A percentile compares a stretch with the other conserved stretches of the same genome.
Conservation (phyloP, 2,329 filamentous ascomycete species). For the Hymenoscyphus albidus region DNA sequence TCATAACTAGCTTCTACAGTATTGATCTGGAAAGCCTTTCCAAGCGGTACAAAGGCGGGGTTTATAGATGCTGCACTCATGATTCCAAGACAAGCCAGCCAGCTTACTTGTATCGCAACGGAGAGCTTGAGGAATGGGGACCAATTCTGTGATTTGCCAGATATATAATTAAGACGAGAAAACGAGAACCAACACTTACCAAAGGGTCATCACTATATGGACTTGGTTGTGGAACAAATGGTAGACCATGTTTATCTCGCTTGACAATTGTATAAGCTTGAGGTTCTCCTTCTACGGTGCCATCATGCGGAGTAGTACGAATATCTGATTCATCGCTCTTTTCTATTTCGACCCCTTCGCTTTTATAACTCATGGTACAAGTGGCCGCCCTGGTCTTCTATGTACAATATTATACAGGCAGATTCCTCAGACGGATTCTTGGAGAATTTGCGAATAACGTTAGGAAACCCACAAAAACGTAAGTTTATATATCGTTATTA, state of each 20-base stretch:
- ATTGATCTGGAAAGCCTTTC: slow-evolving; percentile 26
- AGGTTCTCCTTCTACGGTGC: neutral
- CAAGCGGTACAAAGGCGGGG: slow-evolving; percentile 26
- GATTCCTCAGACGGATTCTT: no score
- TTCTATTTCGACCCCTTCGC: neutral
- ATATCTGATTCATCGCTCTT: neutral
- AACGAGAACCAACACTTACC: neutral
- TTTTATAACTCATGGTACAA: neutral
- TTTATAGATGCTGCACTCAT: slow-evolving; percentile 30
- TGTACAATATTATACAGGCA: no score
- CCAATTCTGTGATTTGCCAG: neutral
- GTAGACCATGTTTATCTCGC: neutral
- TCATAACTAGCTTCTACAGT: slow-evolving; percentile 25
- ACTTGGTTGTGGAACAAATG: neutral
- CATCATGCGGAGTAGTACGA: neutral
- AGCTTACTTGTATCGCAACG: slow-evolving; percentile 24
- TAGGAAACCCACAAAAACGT: neutral
- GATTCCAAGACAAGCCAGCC: slow-evolving; percentile 30
- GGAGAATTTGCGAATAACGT: no score
- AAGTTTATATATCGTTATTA: neutral
- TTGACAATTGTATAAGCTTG: neutral
- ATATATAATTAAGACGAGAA: neutral
- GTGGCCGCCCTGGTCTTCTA: neutral
- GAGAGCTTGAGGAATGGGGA: neutral
- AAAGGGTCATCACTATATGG: neutral